A percentile compares a stretch with the other conserved stretches of the same genome.
These are phyloP conservation scores for Aspergillus nanangensis DNA, from an alignment of 495 filamentous ascomycete genomes.

Conservation along the genomic window DNA sequence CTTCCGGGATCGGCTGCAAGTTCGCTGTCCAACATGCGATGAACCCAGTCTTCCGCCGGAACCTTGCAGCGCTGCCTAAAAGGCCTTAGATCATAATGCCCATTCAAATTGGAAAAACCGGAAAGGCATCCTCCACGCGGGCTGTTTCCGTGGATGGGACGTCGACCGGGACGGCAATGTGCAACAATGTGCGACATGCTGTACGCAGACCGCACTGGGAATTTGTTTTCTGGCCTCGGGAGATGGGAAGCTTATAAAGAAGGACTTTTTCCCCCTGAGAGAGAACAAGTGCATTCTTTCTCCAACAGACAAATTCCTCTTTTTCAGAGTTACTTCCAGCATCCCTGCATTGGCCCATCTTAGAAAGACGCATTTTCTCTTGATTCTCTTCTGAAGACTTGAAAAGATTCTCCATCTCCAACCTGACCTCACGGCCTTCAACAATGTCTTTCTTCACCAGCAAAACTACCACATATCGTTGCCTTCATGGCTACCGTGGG, in stretches of 20 bases:
- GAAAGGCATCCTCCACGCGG: too few species aligned
- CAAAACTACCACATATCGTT: neutral
- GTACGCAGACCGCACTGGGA: neutral
- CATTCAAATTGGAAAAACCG: too few species aligned
- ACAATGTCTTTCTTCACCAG: neutral
- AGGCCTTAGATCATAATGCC: conserved; percentile 16
- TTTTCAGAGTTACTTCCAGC: too few species aligned
- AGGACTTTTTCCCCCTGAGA: too few species aligned
- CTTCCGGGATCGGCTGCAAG: conserved; percentile 12
- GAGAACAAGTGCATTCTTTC: too few species aligned
- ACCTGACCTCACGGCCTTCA: neutral
- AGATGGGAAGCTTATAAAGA: conserved; percentile 8
- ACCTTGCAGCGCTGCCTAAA: conserved; percentile 32
- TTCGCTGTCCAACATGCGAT: conserved; percentile 26
- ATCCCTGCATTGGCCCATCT: too few species aligned
- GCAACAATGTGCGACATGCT: conserved; percentile 17
- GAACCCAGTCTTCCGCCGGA: conserved; percentile 32
- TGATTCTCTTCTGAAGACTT: too few species aligned
- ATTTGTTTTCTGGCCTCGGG: neutral
- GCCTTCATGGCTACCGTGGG: neutral
- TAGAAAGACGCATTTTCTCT: too few species aligned
- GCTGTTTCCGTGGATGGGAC: conserved; percentile 20
- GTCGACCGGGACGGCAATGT: conserved; percentile 33
- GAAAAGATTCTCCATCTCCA: too few species aligned
- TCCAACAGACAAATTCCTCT: too few species aligned